Conservation (phyloP, 148 eudicot genomes). For the Chenopodium album region DNA sequence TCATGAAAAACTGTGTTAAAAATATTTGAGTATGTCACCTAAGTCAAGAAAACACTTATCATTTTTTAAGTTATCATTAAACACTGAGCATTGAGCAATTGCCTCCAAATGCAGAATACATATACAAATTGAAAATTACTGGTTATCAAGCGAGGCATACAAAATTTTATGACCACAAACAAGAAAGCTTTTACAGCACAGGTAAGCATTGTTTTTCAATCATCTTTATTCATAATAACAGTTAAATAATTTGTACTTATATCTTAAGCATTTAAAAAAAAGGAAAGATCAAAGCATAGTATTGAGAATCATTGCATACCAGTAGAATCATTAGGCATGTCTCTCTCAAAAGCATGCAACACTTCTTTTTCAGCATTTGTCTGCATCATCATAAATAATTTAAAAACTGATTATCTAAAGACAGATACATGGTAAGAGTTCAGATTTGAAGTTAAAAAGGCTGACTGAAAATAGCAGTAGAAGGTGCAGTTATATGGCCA, state of each 20-base stretch:
- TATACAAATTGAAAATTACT: background rate
- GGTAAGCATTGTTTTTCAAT: background rate
- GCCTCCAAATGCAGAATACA: background rate
- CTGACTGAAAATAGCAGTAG: background rate
- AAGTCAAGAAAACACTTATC: too few species aligned
- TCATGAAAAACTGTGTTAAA: too few species aligned
- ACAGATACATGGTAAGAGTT: background rate
- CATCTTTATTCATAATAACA: background rate
- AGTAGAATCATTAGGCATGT: constrained; percentile 40
- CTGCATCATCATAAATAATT: constrained; percentile 27
- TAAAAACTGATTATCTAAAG: background rate
- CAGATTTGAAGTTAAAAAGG: background rate
- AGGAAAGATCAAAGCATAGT: constrained; percentile 3
- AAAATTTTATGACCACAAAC: background rate
- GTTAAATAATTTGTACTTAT: background rate
- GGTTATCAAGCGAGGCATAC: background rate
- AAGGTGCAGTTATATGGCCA: background rate
- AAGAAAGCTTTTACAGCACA: background rate
- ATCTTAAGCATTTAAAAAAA: background rate
- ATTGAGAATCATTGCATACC: constrained; percentile 41
- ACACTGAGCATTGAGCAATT: too few species aligned
- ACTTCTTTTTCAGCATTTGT: constrained; percentile 25
- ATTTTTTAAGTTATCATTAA: background rate
- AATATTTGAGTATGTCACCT: too few species aligned
- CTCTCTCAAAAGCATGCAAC: constrained; percentile 77